phyloP scores from a whole-genome alignment of 148 eudicot species.

The Fagopyrum tataricum region DNA sequence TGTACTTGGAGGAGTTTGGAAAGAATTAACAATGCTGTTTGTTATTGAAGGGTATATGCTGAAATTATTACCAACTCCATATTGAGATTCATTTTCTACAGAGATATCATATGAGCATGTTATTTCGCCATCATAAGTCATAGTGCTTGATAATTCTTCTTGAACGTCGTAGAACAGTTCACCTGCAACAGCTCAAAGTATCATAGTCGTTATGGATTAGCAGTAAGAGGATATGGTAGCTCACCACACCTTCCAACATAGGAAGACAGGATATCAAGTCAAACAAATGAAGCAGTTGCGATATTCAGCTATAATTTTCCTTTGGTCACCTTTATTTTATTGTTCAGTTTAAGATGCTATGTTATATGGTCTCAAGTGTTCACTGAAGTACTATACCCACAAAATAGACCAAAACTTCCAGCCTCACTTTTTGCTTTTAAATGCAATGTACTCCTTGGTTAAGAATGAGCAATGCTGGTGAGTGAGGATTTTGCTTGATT shows the following conservation, averaged over 20 bases:
- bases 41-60: neutral
- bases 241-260: neutral
- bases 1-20: neutral
- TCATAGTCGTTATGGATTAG: neutral
- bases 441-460: neutral
- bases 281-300: too few relatives aligned
- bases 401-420: neutral
- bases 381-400: neutral
- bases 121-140: slow-evolving; percentile 17
- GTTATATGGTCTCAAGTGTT: neutral
- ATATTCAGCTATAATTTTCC: neutral
- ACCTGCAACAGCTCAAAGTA: slow-evolving; percentile 18
- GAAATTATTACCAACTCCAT: neutral
- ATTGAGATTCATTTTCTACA: neutral
- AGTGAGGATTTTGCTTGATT: too few relatives aligned
- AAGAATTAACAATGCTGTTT: neutral
- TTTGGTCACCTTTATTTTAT: neutral
- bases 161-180: slow-evolving; percentile 54
- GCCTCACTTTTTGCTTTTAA: neutral
- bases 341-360: neutral
- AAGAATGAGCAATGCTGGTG: too few relatives aligned
- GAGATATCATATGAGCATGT: slow-evolving; percentile 6
- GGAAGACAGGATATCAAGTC: too few relatives aligned
- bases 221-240: neutral
- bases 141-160: slow-evolving; percentile 29